Evolutionary conservation across 1,139 yeast genomes (phyloP), one percentile per base, ranked within the genome.

Genomic region (Eremothecium sinecaudum): DNA sequence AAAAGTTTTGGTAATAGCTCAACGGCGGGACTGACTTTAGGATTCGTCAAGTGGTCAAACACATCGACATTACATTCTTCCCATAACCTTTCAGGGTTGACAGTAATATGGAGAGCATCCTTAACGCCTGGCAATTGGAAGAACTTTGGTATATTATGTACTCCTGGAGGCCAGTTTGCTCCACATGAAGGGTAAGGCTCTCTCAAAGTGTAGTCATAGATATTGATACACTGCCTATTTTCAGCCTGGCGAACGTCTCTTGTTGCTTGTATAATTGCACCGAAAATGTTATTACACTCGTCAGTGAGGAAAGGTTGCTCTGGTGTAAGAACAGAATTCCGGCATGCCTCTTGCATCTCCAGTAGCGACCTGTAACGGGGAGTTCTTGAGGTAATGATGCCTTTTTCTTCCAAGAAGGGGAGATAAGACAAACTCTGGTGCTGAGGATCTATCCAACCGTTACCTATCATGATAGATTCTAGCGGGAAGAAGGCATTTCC

Each of bases 391-490:
- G 64, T 52, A 7, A 90, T 59, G 6, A 90, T 46, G 0, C 77
- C 79, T 5, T 73, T 67, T 13, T 75, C 68, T 28, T 75, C 47
- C 2, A 82, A 68, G 56, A 69, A 87, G 1, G 94, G 94, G 24
- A 83, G 59, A 50, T 81, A 86, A 11, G 94, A 74, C 40, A 84
- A 64, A 37, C 92, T 78, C 59, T 90, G 98, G 34, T 72, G 70
- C 42, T 75, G 72, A 2, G 97, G 96, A 25, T 86, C 87, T n/a
- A 90, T 74, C 94, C 95, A 90, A 1, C 96, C 97, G 59, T 90
- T 90, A 8, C 97, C 97, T 39, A 90, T 79, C 44, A 86, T 47
- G n/a, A 83, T 53, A 0, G 87, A 90, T 41, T 71, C 66, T 37
- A 87, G 54, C 38, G 77, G 64, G 42, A 71, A 61, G 1, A 46